Evolutionary conservation across 805 yeast genomes (phyloP).

Genomic region (Sugiyamaella mastotermitis): DNA sequence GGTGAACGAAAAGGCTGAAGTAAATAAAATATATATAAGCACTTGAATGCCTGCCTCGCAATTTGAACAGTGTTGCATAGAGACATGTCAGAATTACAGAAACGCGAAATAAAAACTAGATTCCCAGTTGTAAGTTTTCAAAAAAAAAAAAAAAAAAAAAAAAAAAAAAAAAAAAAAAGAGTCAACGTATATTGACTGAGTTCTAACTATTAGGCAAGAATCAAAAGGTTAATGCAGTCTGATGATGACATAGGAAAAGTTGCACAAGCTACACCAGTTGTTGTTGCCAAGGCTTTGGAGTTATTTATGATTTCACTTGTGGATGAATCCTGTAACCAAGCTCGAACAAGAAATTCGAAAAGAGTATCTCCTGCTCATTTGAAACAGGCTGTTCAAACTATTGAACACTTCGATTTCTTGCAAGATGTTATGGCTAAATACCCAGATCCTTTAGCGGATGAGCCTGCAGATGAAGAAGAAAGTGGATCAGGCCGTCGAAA

Average conservation of each 20-base stretch:
- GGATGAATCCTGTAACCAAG: slow-evolving; percentile 73
- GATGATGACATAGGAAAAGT: slow-evolving; percentile 99
- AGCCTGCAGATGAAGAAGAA: slow-evolving; percentile 13
- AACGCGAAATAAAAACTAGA: slow-evolving; percentile 3
- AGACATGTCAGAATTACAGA: too few relatives aligned
- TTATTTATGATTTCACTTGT: slow-evolving; percentile 85
- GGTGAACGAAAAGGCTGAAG: too few relatives aligned
- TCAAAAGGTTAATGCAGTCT: slow-evolving; percentile 93
- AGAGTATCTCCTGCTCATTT: slow-evolving; percentile 80
- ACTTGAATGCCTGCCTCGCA: too few relatives aligned
- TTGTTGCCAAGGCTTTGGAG: slow-evolving; percentile 92
- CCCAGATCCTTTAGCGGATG: slow-evolving; percentile 37
- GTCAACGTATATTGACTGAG: neutral
- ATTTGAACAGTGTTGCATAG: too few relatives aligned
- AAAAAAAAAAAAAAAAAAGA: too few relatives aligned
- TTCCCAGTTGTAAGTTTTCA: slow-evolving; percentile 3
- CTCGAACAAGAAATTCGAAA: slow-evolving; percentile 66
- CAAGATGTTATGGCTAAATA: slow-evolving; percentile 67
- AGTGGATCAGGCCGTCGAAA: slow-evolving; percentile 1
- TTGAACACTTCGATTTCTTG: slow-evolving; percentile 90
- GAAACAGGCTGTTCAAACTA: slow-evolving; percentile 72
- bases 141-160: too few relatives aligned
- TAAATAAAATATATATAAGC: too few relatives aligned
- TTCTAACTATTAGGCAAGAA: slow-evolving; percentile 53
- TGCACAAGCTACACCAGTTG: slow-evolving; percentile 98